A percentile compares a stretch with the other conserved stretches of the same genome.
Evolutionary conservation across 441 rosid genomes (phyloP).

Genomic region (Sinapis alba): DNA sequence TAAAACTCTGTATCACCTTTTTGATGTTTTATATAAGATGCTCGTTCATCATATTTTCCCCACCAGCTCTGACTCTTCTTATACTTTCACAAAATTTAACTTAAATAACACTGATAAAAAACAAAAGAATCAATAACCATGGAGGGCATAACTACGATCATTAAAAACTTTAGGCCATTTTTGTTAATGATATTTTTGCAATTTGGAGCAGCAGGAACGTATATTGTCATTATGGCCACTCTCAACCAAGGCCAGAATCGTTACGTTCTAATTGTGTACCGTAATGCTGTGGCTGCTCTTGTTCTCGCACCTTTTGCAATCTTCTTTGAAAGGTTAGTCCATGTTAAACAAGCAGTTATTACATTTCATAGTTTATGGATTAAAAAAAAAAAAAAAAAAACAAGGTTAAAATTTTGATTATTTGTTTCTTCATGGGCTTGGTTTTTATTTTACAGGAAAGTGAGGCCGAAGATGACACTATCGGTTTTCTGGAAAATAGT

Average conservation of each 20-base stretch:
- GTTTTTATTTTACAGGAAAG: conserved; percentile 51
- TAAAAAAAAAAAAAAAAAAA: not conserved
- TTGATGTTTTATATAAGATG: conserved; percentile 32
- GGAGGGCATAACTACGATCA: conserved; percentile 19
- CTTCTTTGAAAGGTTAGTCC: conserved; percentile 47
- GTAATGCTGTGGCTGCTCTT: conserved; percentile 64
- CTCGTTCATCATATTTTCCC: conserved; percentile 15
- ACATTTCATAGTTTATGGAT: not conserved
- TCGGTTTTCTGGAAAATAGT: conserved; percentile 59
- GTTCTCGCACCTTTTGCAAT: conserved; percentile 77
- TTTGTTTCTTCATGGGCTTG: not conserved
- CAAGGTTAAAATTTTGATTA: not conserved
- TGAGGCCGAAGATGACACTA: conserved; percentile 74
- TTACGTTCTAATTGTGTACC: conserved; percentile 63
- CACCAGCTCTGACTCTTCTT: conserved; percentile 11
- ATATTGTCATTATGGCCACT: conserved; percentile 57
- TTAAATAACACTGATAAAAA: not conserved
- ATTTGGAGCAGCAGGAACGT: conserved; percentile 68
- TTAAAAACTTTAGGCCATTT: conserved; percentile 51
- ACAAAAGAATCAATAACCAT: conserved; percentile 5
- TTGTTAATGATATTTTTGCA: conserved; percentile 67
- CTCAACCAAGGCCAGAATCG: conserved; percentile 75
- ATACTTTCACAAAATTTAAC: not conserved
- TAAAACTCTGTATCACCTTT: conserved; percentile 34
- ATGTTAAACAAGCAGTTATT: not conserved